Conservation (phyloP, 495 filamentous ascomycete genomes). For the Neurospora terricola region DNA sequence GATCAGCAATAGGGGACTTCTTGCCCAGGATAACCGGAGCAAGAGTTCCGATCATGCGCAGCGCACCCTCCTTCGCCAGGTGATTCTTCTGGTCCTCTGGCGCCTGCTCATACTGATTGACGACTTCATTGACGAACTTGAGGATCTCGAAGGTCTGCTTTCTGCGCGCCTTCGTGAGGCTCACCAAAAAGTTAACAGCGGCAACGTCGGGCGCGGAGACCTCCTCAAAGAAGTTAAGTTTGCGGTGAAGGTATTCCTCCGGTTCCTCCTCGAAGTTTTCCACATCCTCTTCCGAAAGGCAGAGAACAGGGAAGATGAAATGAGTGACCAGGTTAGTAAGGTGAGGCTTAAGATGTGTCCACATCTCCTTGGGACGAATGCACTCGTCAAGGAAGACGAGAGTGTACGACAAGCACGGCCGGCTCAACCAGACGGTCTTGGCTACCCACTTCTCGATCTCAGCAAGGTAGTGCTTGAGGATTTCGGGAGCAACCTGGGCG, state of each 20-base stretch:
- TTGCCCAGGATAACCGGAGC: conserved; percentile 91
- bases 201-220: conserved; percentile 92
- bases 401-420: conserved; percentile 82
- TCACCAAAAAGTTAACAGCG: conserved; percentile 91
- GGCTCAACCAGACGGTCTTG: conserved; percentile 91
- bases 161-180: conserved; percentile 85
- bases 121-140: conserved; percentile 84
- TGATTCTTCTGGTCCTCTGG: conserved; percentile 82
- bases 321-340: conserved; percentile 85
- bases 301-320: conserved; percentile 89
- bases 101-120: conserved; percentile 74
- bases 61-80: conserved; percentile 88
- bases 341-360: conserved; percentile 87
- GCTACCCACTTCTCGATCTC: conserved; percentile 96
- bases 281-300: conserved; percentile 84
- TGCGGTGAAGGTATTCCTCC: conserved; percentile 91
- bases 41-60: conserved; percentile 95
- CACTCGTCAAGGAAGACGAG: conserved; percentile 93
- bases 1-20: conserved; percentile 93
- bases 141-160: conserved; percentile 93
- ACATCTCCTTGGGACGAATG: conserved; percentile 94
- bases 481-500: conserved; percentile 84
- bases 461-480: conserved; percentile 81
- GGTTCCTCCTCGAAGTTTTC: conserved; percentile 91
- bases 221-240: conserved; percentile 96